Base-by-base conservation (phyloP, 768 basidiomycete species). In the Rhizopogon vulgaris region DNA sequence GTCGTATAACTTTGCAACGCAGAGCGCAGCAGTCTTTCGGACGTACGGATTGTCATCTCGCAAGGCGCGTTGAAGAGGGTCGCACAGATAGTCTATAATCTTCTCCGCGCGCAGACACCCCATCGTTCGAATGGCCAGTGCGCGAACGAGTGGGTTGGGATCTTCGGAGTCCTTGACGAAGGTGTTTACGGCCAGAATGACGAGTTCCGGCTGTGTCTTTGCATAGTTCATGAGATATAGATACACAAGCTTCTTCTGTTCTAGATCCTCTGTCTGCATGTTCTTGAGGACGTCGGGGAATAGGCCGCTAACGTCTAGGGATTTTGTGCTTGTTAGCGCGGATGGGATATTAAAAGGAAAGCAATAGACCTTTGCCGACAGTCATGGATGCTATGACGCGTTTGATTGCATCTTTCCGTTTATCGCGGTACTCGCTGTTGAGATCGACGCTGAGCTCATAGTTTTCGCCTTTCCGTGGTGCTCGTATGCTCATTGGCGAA, bases 221-320 rank as follows among this genome's bases (percentile, higher is more conserved):
- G 95, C 95, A 59, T 98, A 99, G 75, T 99, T 99, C 90, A 98
- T 97, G 53, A 99, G 84, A 69, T 97, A 97, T 22, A 96, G 81
- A 63, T 96, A 98, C n/a, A 98, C 96, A 32, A 99, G 87, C 71
- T 99, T 98, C 83, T 98, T 99, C 74, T 98, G 96, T 69, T 99
- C 96, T 49, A 99, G 81, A 68, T 98, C 95, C 48, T 99, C 95
- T 24, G 96, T 98, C 73, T 98, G 95, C 94, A 94, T 96, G 71
- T 97, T 97, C 79, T 96, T 96, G 64, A 99, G 84, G 28, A 98
- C 95, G 71, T 98, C 93, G 7, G 95, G 94, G 66, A 98, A 97
- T 58, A 98, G 82, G 18, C 94, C 94, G 63, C 87, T 88, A 71
- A 93, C 89, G 70, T 92, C 88, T 89, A 48, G 11, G 15, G 30